Conservation (phyloP, 495 filamentous ascomycete species). For the Xanthoparmelia taractica region DNA sequence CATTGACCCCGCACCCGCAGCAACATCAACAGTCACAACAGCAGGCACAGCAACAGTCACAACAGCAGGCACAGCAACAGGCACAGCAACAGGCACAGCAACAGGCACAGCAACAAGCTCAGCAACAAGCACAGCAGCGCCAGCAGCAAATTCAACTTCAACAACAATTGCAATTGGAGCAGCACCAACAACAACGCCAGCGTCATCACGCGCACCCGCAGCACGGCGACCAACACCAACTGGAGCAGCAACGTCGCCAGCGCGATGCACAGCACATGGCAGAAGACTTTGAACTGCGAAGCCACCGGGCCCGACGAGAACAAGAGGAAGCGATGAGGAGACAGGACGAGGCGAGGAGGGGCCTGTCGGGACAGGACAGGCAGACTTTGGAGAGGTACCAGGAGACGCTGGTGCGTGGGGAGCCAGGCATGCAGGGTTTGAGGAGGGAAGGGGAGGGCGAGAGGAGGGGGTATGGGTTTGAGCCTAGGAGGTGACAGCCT, state of each 20-base stretch:
- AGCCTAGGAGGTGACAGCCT: background rate
- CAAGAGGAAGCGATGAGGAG: background rate
- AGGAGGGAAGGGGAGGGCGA: conserved; percentile 6
- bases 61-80: conserved; percentile 4
- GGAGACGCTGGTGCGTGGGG: background rate
- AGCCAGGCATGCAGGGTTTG: background rate
- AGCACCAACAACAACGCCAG: background rate
- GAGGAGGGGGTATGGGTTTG: background rate
- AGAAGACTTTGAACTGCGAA: background rate
- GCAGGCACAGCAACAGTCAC: conserved; percentile 11
- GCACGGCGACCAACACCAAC: background rate
- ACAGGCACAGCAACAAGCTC: conserved; percentile 3
- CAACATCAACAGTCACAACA: conserved; percentile 17
- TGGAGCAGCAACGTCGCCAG: conserved; percentile 11
- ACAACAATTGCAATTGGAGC: background rate
- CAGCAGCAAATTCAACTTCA: too few relatives aligned
- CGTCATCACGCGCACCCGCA: background rate
- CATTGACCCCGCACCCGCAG: conserved; percentile 18
- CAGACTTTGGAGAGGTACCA: background rate
- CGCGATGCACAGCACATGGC: conserved; percentile 1
- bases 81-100: conserved; percentile 9
- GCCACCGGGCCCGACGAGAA: background rate
- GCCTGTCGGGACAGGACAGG: background rate
- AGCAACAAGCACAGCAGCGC: background rate
- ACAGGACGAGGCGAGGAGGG: background rate